These are phyloP conservation scores for Monascus ruber DNA, from an alignment of 2,329 filamentous ascomycete species.

Conservation along the genomic window DNA sequence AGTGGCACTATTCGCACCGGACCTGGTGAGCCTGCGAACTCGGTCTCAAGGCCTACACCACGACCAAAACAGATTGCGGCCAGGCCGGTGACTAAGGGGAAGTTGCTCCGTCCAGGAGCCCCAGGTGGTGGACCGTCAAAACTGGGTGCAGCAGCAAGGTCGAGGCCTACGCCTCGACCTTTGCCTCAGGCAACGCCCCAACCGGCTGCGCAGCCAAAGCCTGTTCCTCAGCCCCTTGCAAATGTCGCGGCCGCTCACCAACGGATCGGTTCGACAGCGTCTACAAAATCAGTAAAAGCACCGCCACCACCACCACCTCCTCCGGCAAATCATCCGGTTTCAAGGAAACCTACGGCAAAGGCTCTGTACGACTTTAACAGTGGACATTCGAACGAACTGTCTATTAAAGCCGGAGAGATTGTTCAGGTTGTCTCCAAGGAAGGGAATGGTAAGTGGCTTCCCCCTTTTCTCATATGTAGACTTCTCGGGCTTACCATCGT, in stretches of 20 bases:
- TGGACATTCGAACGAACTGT: slow-evolving; percentile 73
- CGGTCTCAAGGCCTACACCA: slow-evolving; percentile 71
- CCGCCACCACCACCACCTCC: slow-evolving; percentile 60
- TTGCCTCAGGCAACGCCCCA: slow-evolving; percentile 20
- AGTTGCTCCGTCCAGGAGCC: slow-evolving; percentile 83
- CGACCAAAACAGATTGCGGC: slow-evolving; percentile 76
- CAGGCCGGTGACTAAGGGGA: slow-evolving; percentile 84
- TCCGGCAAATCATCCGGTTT: slow-evolving; percentile 46
- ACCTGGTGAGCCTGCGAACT: slow-evolving; percentile 71
- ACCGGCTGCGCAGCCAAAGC: slow-evolving; percentile 27
- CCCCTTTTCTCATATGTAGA: background rate
- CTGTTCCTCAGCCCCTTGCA: slow-evolving; percentile 37
- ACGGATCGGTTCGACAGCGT: slow-evolving; percentile 44
- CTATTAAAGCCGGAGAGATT: slow-evolving; percentile 66
- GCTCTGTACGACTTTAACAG: slow-evolving; percentile 87
- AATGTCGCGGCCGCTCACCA: slow-evolving; percentile 33
- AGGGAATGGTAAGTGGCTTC: slow-evolving; percentile 62
- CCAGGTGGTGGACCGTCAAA: slow-evolving; percentile 71
- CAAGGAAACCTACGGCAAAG: slow-evolving; percentile 68
- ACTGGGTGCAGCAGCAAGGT: slow-evolving; percentile 34
- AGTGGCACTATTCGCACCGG: slow-evolving; percentile 81
- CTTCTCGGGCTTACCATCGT: slow-evolving; percentile 14
- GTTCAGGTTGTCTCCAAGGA: slow-evolving; percentile 91
- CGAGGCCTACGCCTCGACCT: slow-evolving; percentile 27
- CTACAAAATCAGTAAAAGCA: slow-evolving; percentile 38